Evolutionary conservation across 2,329 filamentous ascomycete species (phyloP).

Genomic region (Paracorniculantispora psalliotae): DNA sequence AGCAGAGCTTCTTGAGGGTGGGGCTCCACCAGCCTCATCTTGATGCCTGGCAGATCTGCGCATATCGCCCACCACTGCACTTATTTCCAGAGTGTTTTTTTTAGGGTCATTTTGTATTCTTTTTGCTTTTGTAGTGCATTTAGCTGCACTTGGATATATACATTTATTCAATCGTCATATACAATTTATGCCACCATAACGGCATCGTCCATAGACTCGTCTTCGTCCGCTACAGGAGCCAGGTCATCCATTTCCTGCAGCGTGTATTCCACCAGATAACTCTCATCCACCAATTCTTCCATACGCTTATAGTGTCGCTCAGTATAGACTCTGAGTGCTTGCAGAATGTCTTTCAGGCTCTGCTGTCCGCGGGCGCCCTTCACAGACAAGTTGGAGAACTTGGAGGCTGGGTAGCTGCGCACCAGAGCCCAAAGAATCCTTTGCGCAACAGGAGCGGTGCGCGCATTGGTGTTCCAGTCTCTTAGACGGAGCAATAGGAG

Average conservation of each 20-base stretch:
- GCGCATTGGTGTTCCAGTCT: slow-evolving; percentile 97
- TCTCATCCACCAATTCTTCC: slow-evolving; percentile 89
- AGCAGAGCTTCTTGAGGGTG: slow-evolving; percentile 1
- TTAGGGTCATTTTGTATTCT: not conserved
- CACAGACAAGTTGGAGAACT: slow-evolving; percentile 66
- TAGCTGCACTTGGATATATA: not conserved
- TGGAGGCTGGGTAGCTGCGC: slow-evolving; percentile 71
- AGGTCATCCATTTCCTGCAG: slow-evolving; percentile 85
- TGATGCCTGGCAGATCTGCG: not conserved
- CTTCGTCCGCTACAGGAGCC: slow-evolving; percentile 37
- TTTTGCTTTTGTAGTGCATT: not conserved
- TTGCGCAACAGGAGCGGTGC: slow-evolving; percentile 80
- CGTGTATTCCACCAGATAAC: slow-evolving; percentile 90
- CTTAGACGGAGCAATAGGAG: slow-evolving; percentile 73
- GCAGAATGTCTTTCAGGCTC: slow-evolving; percentile 76
- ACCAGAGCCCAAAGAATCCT: slow-evolving; percentile 76
- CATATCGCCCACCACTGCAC: not conserved
- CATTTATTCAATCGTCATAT: slow-evolving; percentile 1
- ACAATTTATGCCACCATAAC: slow-evolving; percentile 34
- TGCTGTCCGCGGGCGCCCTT: slow-evolving; percentile 53
- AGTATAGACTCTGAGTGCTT: slow-evolving; percentile 84
- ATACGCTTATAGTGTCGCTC: slow-evolving; percentile 87
- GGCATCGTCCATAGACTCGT: slow-evolving; percentile 33
- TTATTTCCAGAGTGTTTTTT: not conserved
- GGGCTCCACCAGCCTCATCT: not conserved